These are phyloP conservation scores for Postia placenta DNA, from an alignment of 768 basidiomycete species.

Conservation along the genomic window DNA sequence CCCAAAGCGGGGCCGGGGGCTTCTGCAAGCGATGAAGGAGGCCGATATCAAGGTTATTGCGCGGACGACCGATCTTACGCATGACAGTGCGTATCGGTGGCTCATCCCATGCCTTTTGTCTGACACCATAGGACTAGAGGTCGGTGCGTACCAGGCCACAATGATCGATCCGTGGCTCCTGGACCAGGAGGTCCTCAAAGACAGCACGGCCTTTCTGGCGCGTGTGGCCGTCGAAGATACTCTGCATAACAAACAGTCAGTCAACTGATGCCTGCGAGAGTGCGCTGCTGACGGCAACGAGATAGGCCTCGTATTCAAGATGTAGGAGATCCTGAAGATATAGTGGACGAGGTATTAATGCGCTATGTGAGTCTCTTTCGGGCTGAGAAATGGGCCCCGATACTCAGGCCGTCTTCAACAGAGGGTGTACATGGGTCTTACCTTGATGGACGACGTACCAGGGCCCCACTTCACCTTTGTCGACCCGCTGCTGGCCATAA, in stretches of 20 bases:
- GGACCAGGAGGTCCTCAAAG: neutral
- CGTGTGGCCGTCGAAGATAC: neutral
- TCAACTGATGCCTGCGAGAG: too few relatives aligned
- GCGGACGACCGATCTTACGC: neutral
- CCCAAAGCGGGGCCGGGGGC: neutral
- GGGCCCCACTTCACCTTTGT: constrained; percentile 48
- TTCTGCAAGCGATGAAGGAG: neutral
- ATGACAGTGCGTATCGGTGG: too few relatives aligned
- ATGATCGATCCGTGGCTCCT: neutral
- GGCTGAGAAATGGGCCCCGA: too few relatives aligned
- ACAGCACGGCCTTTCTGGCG: too few relatives aligned
- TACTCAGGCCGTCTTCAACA: constrained; percentile 16
- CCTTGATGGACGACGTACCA: constrained; percentile 35
- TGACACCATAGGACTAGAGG: neutral
- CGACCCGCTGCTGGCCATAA: constrained; percentile 39
- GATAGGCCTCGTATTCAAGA: too few relatives aligned
- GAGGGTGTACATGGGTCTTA: constrained; percentile 46
- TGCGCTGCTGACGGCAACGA: too few relatives aligned
- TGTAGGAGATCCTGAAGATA: too few relatives aligned
- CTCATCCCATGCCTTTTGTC: neutral
- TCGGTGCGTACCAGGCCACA: neutral
- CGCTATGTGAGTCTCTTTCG: constrained; percentile 26
- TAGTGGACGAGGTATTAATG: constrained; percentile 14
- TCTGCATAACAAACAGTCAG: too few relatives aligned
- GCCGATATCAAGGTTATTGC: neutral